A percentile compares a stretch with the other conserved stretches of the same genome.
Evolutionary conservation across 169 alveolate species (phyloP).

Genomic region (Eimeria tenella): DNA sequence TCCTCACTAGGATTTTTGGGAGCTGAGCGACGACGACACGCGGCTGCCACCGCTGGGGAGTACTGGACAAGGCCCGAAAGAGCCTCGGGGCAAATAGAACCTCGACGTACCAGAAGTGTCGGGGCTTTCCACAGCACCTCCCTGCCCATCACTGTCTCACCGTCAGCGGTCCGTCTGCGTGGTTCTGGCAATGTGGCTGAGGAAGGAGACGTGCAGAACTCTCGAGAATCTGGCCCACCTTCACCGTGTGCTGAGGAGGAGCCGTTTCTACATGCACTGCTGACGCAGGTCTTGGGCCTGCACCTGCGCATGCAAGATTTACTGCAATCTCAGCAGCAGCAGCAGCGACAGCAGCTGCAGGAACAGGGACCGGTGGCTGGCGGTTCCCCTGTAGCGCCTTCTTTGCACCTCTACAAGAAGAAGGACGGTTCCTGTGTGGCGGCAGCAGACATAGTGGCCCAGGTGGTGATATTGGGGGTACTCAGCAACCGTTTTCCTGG

Average conservation of each 20-base stretch:
- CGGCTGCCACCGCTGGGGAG: too few relatives aligned
- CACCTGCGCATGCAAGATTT: slow-evolving; percentile 57
- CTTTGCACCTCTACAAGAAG: slow-evolving; percentile 35
- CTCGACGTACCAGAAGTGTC: too few relatives aligned
- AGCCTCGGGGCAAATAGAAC: too few relatives aligned
- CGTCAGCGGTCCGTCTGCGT: too few relatives aligned
- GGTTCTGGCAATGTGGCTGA: too few relatives aligned
- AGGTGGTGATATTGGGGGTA: background rate
- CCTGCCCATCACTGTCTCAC: too few relatives aligned
- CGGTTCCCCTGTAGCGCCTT: background rate
- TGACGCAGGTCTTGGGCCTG: slow-evolving; percentile 29
- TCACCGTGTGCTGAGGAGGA: slow-evolving; percentile 19
- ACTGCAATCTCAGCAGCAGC: slow-evolving; percentile 42
- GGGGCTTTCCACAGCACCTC: too few relatives aligned
- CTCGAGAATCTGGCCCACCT: background rate
- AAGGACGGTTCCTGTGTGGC: slow-evolving; percentile 48
- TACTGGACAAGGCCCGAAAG: too few relatives aligned
- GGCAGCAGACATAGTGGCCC: slow-evolving; percentile 39
- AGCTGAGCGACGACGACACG: too few relatives aligned
- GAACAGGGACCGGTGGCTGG: background rate
- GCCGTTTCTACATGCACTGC: slow-evolving; percentile 43
- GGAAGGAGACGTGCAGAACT: background rate
- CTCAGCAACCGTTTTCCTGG: background rate
- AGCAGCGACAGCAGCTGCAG: slow-evolving; percentile 6
- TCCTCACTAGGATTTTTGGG: too few relatives aligned